Evolutionary conservation across 352 stramenopile genomes (phyloP).

Genomic region (Pythium pyrilobum): DNA sequence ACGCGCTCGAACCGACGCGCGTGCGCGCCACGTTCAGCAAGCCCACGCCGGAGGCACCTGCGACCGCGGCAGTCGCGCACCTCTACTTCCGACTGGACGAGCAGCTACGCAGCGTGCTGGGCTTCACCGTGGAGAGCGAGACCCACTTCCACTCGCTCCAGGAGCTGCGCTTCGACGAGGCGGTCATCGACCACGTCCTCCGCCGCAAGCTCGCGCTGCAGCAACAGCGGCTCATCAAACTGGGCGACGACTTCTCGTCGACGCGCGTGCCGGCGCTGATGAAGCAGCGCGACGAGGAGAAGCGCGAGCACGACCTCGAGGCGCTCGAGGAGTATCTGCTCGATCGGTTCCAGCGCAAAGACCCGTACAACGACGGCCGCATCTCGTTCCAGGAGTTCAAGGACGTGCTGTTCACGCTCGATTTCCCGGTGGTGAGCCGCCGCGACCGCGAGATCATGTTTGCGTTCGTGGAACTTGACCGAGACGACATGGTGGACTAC

Average conservation of each 20-base stretch:
- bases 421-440: slow-evolving; percentile 24
- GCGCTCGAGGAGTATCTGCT: slow-evolving; percentile 49
- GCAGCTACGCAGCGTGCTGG: slow-evolving; percentile 31
- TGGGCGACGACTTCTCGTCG: slow-evolving; percentile 62
- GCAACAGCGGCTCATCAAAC: slow-evolving; percentile 30
- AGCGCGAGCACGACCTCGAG: slow-evolving; percentile 35
- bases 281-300: slow-evolving; percentile 25
- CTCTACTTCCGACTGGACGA: slow-evolving; percentile 53
- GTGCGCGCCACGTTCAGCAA: slow-evolving; percentile 67
- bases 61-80: slow-evolving; percentile 41
- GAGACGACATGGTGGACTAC: slow-evolving; percentile 61
- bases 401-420: slow-evolving; percentile 31
- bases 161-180: slow-evolving; percentile 45
- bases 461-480: slow-evolving; percentile 43
- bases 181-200: slow-evolving; percentile 46
- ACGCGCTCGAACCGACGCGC: slow-evolving; percentile 27
- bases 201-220: slow-evolving; percentile 50
- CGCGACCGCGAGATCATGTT: slow-evolving; percentile 46
- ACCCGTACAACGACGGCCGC: slow-evolving; percentile 62
- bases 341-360: slow-evolving; percentile 51
- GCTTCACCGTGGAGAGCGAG: slow-evolving; percentile 62
- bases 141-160: slow-evolving; percentile 48
- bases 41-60: slow-evolving; percentile 29
- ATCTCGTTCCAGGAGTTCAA: slow-evolving; percentile 39
- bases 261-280: slow-evolving; percentile 45